Conservation (phyloP, 371 early-diverging fungal genomes). For the Syncephalis fuscata region DNA sequence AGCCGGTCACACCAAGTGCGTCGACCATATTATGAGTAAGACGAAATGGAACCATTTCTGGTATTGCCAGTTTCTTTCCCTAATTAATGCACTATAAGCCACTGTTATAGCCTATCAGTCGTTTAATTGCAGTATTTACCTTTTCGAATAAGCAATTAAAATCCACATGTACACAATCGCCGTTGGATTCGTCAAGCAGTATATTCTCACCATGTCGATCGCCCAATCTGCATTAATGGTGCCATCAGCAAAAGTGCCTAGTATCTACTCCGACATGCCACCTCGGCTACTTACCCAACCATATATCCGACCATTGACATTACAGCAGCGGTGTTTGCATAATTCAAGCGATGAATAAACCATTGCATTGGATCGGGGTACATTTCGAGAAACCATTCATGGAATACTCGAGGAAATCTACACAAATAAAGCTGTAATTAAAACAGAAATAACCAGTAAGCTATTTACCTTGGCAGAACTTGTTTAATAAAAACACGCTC, state of each 20-base stretch:
- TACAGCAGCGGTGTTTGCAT: slow-evolving; percentile 75
- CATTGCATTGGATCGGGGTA: slow-evolving; percentile 75
- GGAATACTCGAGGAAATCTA: slow-evolving; percentile 55
- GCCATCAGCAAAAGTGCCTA: neutral
- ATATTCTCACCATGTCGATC: slow-evolving; percentile 99
- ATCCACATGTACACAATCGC: slow-evolving; percentile 95
- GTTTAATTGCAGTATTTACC: slow-evolving; percentile 8
- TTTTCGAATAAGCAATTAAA: slow-evolving; percentile 95
- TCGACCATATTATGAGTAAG: slow-evolving; percentile 96
- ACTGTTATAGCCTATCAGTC: neutral
- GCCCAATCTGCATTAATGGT: slow-evolving; percentile 48
- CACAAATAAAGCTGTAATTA: too few species aligned
- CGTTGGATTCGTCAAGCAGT: slow-evolving; percentile 73
- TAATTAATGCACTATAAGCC: slow-evolving; percentile 27
- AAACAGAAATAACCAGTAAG: too few species aligned
- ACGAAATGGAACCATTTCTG: slow-evolving; percentile 94
- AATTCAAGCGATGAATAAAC: slow-evolving; percentile 53
- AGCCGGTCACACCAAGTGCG: slow-evolving; percentile 64
- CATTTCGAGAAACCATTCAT: slow-evolving; percentile 74
- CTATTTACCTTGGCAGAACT: too few species aligned
- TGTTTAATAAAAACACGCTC: too few species aligned
- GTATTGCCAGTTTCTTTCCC: slow-evolving; percentile 42
- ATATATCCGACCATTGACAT: slow-evolving; percentile 98
- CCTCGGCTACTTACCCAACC: slow-evolving; percentile 60
- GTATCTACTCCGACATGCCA: neutral